Evolutionary conservation across 352 stramenopile species (phyloP), one percentile per base, ranked within the genome.

Genomic region (Globisporangium paddicum): DNA sequence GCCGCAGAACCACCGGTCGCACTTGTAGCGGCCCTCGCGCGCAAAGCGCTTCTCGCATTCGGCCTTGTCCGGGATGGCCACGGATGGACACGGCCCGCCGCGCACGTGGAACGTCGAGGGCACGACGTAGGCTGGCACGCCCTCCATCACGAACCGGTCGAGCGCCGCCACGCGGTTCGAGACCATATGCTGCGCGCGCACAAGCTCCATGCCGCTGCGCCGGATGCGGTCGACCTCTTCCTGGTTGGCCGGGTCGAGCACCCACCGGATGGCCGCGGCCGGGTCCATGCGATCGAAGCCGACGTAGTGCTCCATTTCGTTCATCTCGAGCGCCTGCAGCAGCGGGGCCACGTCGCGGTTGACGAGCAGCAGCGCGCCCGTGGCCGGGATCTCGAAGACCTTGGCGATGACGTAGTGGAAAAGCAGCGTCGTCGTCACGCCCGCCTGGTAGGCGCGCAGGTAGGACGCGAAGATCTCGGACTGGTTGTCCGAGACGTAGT

Each of bases 301-400:
- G 32, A 91, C 71, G 45, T 83, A 91, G 44, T 93, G 81, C 50
- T 86, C 66, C 25, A 55, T 67, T 23, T 88, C 76, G 16, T 72
- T 71, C 64, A 91, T 68, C 11, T 71, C 75, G 34, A 93, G 48
- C 4, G 68, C 67, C 16, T 72, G 59, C 9, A 93, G 64, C 41
- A 93, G 41, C 25, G 72, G 75, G 10, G 56, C 65, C 30, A 86
- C 67, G 44, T 93, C 81, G 37, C 68, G 68, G 58, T 91, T 91
- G 26, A 93, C 66, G 14, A 81, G 68, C 23, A 93, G 48, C 19
- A 93, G 64, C 38, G 81, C 64, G 2, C 83, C 83, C 0, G 77
- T 90, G 6, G 81, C 75, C 16, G 83, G 77, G 64, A 93, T 93
- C 72, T 91, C 79, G 44, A 93, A 91, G 28, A 91, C 63, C 69